Evolutionary conservation across 2,329 filamentous ascomycete species (phyloP), one percentile per base, ranked within the genome.

Genomic region (Phoma sp.): DNA sequence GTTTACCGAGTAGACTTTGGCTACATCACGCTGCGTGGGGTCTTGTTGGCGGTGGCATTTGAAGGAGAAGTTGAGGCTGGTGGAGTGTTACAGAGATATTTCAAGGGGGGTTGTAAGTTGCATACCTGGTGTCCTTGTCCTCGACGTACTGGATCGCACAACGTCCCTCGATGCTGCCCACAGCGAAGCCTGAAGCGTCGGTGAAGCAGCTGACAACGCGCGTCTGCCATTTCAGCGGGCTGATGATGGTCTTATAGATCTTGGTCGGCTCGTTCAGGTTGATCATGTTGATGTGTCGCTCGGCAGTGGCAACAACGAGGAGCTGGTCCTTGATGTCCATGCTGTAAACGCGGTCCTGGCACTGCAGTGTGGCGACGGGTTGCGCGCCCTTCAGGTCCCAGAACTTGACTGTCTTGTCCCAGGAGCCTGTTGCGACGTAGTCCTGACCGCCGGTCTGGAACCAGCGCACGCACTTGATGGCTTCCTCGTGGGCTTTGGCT

Each of bases 61-160:
- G 87, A 99, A 99, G 37, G 92, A 96, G 82, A 99, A 99, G 81
- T 99, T 98, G 71, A 88, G 90, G 61, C 75, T 77, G 25, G 12
- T n/a, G 22, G 2, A 4, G 8, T 6, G 56, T 70, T 64, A 68
- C 27, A 36, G 39, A 27, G 22, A 9, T 25, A 21, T n/a, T 7
- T 22, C 13, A 19, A 17, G 48, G 19, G 19, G 43, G 9, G 2
- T n/a, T 13, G 29, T 27, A 35, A 19, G 41, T 13, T 36, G 51
- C 64, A 54, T 72, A 77, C 88, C 78, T 85, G 3, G 89, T 81
- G 74, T 99, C 92, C 77, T 97, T 97, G 38, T 99, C 95, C 70
- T 99, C 94, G 32, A 97, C 92, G 69, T 99, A 98, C 74, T 99
- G 95, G 61, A 99, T 99, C 1, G 95, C 95, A 75, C 95, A 99